These are phyloP conservation scores for California macrophylla DNA, from an alignment of 441 rosid genomes.

Conservation along the genomic window DNA sequence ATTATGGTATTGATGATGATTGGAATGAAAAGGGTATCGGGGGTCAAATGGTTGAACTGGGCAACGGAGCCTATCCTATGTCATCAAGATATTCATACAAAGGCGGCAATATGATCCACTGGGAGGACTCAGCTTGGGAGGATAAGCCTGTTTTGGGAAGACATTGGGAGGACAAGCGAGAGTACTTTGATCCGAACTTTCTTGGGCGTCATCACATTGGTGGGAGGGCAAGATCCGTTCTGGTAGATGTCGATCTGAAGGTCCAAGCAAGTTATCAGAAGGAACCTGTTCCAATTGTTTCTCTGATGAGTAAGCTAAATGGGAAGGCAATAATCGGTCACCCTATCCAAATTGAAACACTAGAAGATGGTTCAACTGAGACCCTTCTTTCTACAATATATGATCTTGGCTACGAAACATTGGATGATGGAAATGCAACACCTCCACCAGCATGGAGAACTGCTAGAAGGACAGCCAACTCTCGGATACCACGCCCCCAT, in stretches of 20 bases:
- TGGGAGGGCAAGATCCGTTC: conserved; percentile 30
- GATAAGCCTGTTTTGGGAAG: conserved; percentile 29
- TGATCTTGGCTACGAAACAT: conserved; percentile 33
- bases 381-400: conserved; percentile 22
- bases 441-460: conserved; percentile 86
- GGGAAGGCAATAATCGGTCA: conserved; percentile 91
- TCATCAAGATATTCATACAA: conserved; percentile 33
- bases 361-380: conserved; percentile 66
- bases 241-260: conserved; percentile 74
- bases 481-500: conserved; percentile 65
- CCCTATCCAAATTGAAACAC: conserved; percentile 58
- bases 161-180: conserved; percentile 32
- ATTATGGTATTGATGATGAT: conserved; percentile 26
- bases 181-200: conserved; percentile 34
- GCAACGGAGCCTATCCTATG: conserved; percentile 29
- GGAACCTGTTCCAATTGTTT: conserved; percentile 71
- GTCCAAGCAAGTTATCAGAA: conserved; percentile 72
- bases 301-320: conserved; percentile 66
- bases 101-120: conserved; percentile 27
- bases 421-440: conserved; percentile 36
- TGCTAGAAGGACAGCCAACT: conserved; percentile 65
- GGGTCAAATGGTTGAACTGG: conserved; percentile 31
- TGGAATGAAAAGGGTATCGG: conserved; percentile 33
- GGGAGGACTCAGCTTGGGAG: conserved; percentile 51
- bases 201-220: conserved; percentile 21